Percentiles rank a stretch among this genome's conserved stretches.
These are phyloP conservation scores for Neonectria sp. DNA, from an alignment of 2,329 filamentous ascomycete species.

Conservation along the genomic window DNA sequence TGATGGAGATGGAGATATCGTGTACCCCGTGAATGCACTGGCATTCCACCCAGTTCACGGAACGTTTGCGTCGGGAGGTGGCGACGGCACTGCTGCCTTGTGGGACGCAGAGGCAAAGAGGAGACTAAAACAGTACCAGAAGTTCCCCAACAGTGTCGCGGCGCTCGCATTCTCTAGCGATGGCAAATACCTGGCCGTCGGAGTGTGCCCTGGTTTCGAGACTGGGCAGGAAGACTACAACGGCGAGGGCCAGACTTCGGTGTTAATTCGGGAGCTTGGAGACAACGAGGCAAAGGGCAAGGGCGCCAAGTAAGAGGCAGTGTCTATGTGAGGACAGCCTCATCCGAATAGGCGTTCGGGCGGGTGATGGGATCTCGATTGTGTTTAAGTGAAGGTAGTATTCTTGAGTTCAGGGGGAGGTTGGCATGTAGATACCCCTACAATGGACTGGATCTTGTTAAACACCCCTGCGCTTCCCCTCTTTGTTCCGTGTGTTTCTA, in stretches of 20 bases:
- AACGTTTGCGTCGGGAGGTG: slow-evolving; percentile 91
- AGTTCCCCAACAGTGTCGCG: slow-evolving; percentile 84
- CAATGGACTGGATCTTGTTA: slow-evolving; percentile 39
- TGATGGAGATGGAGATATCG: slow-evolving; percentile 79
- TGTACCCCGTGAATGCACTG: slow-evolving; percentile 92
- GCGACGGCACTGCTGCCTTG: slow-evolving; percentile 90
- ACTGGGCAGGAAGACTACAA: slow-evolving; percentile 85
- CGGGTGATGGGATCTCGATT: slow-evolving; percentile 44
- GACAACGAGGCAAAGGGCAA: slow-evolving; percentile 93
- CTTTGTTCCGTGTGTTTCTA: neutral
- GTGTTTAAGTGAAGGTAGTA: slow-evolving; percentile 41
- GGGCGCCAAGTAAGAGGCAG: slow-evolving; percentile 71
- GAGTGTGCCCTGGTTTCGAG: slow-evolving; percentile 89
- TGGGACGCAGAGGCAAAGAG: slow-evolving; percentile 95
- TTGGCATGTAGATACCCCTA: slow-evolving; percentile 53
- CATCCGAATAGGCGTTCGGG: slow-evolving; percentile 52
- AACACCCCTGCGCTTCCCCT: neutral
- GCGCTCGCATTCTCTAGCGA: slow-evolving; percentile 83
- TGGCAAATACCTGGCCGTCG: slow-evolving; percentile 84
- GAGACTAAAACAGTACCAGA: slow-evolving; percentile 90
- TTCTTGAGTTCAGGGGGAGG: slow-evolving; percentile 38
- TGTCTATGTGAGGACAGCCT: slow-evolving; percentile 28
- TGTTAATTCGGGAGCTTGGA: slow-evolving; percentile 86
- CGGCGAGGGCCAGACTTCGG: slow-evolving; percentile 79
- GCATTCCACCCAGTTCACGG: slow-evolving; percentile 88